Conservation (phyloP, 2,329 filamentous ascomycete genomes). For the Aureobasidium uvarum region DNA sequence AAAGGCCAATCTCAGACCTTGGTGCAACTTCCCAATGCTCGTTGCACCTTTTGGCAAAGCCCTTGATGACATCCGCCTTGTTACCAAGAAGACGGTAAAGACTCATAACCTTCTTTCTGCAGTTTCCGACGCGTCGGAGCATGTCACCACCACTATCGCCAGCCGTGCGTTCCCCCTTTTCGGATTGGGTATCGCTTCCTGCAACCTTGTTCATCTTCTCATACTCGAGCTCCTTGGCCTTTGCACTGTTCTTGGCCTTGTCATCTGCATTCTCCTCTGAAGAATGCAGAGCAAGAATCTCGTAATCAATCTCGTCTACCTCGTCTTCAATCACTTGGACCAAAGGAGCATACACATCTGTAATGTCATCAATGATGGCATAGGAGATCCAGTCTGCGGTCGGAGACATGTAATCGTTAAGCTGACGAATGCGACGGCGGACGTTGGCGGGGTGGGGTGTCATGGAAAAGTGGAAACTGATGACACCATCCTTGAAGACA, state of each 20-base stretch:
- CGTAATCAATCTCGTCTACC: constrained; percentile 94
- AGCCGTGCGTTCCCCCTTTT: constrained; percentile 42
- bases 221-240: constrained; percentile 29
- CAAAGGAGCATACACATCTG: constrained; percentile 88
- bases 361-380: constrained; percentile 97
- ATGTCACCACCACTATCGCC: constrained; percentile 66
- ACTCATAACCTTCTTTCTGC: constrained; percentile 95
- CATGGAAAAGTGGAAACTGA: constrained; percentile 96
- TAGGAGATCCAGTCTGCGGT: constrained; percentile 98
- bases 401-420: constrained; percentile 89
- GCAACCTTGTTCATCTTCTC: constrained; percentile 36
- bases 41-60: constrained; percentile 96
- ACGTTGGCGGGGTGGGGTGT: constrained; percentile 97
- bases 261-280: constrained; percentile 32
- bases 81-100: constrained; percentile 90
- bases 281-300: constrained; percentile 78
- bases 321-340: constrained; percentile 94
- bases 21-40: constrained; percentile 97
- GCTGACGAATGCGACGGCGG: constrained; percentile 83
- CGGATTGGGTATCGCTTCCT: constrained; percentile 29
- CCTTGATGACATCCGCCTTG: constrained; percentile 98
- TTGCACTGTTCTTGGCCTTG: constrained; percentile 28
- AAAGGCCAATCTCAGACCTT: constrained; percentile 92
- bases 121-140: constrained; percentile 88
- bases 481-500: constrained; percentile 90